These are phyloP conservation scores for Allium sativum DNA, from an alignment of 106 monocot genomes.

Conservation along the genomic window DNA sequence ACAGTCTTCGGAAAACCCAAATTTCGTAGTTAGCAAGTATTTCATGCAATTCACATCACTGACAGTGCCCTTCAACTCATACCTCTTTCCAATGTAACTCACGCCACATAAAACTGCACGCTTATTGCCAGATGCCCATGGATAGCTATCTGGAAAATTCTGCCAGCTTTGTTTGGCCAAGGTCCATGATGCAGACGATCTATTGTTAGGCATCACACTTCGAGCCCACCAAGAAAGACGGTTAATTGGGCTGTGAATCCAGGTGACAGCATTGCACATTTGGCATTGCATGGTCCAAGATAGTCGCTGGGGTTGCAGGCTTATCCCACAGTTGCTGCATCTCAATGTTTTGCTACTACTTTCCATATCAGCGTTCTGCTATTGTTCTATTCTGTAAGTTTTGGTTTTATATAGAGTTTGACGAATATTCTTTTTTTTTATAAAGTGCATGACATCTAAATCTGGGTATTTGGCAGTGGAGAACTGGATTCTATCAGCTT, in stretches of 20 bases:
- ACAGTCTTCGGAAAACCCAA: slow-evolving; percentile 33
- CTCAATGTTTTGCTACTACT: slow-evolving; percentile 5
- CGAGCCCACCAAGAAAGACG: background rate
- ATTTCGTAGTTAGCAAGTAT: slow-evolving; percentile 30
- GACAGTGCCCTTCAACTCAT: slow-evolving; percentile 73
- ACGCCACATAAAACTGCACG: slow-evolving; percentile 40
- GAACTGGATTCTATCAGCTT: background rate
- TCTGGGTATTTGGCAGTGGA: background rate
- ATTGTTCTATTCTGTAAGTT: background rate
- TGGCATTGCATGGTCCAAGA: slow-evolving; percentile 19
- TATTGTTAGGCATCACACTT: slow-evolving; percentile 12
- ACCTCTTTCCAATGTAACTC: slow-evolving; percentile 20
- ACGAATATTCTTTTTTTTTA: background rate
- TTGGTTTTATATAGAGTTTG: background rate
- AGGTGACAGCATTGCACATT: slow-evolving; percentile 17
- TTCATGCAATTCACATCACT: slow-evolving; percentile 71
- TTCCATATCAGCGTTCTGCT: background rate
- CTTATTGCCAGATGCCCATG: slow-evolving; percentile 19
- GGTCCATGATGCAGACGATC: slow-evolving; percentile 2
- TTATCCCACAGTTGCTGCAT: slow-evolving; percentile 22
- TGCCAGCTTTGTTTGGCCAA: background rate
- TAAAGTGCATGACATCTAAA: background rate
- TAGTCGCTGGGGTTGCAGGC: slow-evolving; percentile 8
- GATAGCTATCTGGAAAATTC: slow-evolving; percentile 14
- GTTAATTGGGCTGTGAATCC: background rate